Evolutionary conservation across 768 basidiomycete species (phyloP), one percentile per base, ranked within the genome.

Genomic region (Mycena metata): DNA sequence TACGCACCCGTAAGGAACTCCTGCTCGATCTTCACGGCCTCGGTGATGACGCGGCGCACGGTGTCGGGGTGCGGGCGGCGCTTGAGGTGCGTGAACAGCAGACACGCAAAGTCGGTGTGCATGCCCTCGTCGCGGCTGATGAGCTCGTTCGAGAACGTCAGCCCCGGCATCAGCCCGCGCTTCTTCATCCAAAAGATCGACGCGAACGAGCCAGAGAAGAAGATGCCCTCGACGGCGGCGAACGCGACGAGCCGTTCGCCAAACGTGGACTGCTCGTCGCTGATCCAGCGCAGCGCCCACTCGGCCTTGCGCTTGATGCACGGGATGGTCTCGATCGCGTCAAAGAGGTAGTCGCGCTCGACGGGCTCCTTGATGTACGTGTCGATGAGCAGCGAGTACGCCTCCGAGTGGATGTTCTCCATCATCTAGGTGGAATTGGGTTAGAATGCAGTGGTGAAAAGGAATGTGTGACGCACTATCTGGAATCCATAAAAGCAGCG

Each of bases 111-210:
- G 77, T 93, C 91, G 76, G 92, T 93, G 76, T 94, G 93, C 80
- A 93, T 86, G 45, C 92, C 92, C 78, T 95, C 93, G 68, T 95
- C 93, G 8, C 93, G 85, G 43, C 88, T 90, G 78, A 95, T 94
- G 74, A 95, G 86, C 77, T 95, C 93, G 76, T 95, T 95, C 35
- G 92, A 92, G 78, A 93, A 93, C 0, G 91, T 91, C 41, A 94
- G 82, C 23, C 93, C 93, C 16, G 93, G 92, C 93, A 94, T 93
- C 16, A 94, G 80, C 10, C 92, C 92, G 6, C 91, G 85, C 81
- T 92, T 92, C 85, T 93, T 94, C 55, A 94, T 76, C 93, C 92
- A 93, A 78, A 94, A 94, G 72, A 94, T 91, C 33, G 90, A 86
- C 0, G 93, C 90, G 66, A 92, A 92, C 2, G 89, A 90, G 2